These are phyloP conservation scores for Cardamine chenopodiifolia DNA, from an alignment of 345 rosid species.

Conservation along the genomic window DNA sequence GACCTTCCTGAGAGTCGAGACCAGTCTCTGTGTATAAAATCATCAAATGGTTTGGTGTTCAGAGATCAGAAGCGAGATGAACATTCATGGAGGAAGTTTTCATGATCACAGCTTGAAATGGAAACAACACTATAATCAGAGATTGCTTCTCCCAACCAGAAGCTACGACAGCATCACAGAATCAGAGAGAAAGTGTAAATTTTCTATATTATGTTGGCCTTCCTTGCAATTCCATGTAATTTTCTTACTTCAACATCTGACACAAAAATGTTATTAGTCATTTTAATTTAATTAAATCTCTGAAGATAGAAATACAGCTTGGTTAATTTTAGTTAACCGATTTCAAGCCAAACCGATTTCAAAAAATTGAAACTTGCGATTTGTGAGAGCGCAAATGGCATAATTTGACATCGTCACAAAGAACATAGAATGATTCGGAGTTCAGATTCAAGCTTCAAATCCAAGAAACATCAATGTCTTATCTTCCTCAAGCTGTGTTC, in stretches of 20 bases:
- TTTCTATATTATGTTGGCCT: neutral
- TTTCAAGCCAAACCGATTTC: neutral
- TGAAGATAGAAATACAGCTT: neutral
- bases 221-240: conserved; percentile 4
- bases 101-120: conserved; percentile 55
- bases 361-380: neutral
- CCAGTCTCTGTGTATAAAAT: conserved; percentile 48
- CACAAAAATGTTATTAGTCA: neutral
- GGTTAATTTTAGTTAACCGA: neutral
- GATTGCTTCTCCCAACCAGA: conserved; percentile 13
- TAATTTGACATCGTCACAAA: neutral
- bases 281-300: neutral
- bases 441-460: conserved; percentile 42
- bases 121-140: conserved; percentile 2
- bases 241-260: neutral
- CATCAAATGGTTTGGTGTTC: conserved; percentile 18
- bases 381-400: neutral
- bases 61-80: conserved; percentile 45
- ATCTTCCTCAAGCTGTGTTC: conserved; percentile 56
- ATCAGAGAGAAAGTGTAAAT: neutral
- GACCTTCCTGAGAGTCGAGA: conserved; percentile 52
- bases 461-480: conserved; percentile 54
- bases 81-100: conserved; percentile 53
- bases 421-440: conserved; percentile 22
- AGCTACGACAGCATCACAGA: neutral